Percentiles rank a stretch among this genome's conserved stretches.
Conservation (phyloP, 345 rosid species). For the Hibiscus tridactylites region DNA sequence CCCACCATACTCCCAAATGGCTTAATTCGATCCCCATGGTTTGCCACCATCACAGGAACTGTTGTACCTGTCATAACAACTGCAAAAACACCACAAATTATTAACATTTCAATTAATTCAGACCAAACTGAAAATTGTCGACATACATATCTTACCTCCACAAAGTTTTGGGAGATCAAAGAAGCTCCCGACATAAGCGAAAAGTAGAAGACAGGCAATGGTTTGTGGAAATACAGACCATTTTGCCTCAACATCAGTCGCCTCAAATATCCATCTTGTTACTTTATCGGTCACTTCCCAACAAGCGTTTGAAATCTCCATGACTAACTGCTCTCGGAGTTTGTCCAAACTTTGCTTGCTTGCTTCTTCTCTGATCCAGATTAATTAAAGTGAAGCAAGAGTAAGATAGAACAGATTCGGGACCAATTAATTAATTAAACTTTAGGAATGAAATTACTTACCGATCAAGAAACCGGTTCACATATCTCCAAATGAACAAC, state of each 20-base stretch:
- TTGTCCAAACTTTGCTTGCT: background rate
- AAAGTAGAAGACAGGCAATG: background rate
- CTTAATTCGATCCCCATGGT: constrained; percentile 23
- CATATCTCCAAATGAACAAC: constrained; percentile 34
- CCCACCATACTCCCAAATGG: constrained; percentile 1
- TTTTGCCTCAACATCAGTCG: background rate
- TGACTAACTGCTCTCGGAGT: background rate
- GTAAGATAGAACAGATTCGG: background rate
- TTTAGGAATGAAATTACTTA: background rate
- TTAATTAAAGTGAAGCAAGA: background rate
- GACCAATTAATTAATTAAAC: background rate
- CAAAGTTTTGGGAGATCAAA: background rate
- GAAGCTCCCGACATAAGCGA: background rate
- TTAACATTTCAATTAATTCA: background rate
- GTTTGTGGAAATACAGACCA: constrained; percentile 2
- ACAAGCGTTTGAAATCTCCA: constrained; percentile 6
- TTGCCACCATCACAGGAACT: constrained; percentile 20
- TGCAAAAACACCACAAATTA: background rate
- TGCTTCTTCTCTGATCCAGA: background rate
- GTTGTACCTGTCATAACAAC: constrained; percentile 28
- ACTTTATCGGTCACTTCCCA: background rate
- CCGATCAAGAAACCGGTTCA: background rate
- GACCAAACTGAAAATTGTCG: background rate
- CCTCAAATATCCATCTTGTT: background rate
- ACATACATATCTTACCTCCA: background rate